Evolutionary conservation across 176 grass and related monocot genomes (phyloP).

Genomic region (Oryza meyeriana): DNA sequence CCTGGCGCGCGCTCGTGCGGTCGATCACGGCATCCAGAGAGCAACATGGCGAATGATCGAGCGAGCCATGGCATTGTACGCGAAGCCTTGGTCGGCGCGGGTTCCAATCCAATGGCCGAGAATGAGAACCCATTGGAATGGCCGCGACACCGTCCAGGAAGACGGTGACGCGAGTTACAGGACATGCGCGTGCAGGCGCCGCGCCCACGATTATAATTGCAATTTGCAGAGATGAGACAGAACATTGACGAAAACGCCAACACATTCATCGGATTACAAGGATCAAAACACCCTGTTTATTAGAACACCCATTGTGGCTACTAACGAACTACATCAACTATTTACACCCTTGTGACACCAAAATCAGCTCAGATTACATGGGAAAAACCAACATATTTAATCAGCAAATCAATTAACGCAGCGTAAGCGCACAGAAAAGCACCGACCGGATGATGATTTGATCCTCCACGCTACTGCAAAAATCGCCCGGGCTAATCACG

Average conservation of each 20-base stretch:
- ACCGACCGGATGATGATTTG: neutral
- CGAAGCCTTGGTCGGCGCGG: neutral
- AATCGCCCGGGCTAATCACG: neutral
- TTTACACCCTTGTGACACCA: neutral
- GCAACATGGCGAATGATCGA: neutral
- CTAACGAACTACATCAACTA: neutral
- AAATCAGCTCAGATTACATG: neutral
- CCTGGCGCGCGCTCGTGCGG: no score
- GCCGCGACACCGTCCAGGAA: neutral
- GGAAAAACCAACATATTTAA: neutral
- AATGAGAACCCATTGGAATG: neutral
- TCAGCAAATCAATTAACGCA: neutral
- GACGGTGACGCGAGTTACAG: neutral
- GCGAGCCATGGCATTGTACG: no score
- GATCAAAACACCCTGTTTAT: neutral
- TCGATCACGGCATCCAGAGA: neutral
- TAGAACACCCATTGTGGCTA: neutral
- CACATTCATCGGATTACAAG: neutral
- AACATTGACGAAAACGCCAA: neutral
- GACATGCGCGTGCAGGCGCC: neutral
- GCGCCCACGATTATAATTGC: neutral
- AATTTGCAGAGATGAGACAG: neutral
- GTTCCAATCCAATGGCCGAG: neutral
- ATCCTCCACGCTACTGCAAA: neutral
- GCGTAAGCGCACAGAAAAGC: no score